Base-by-base conservation (phyloP, 2,329 filamentous ascomycete genomes). In the Hypoxylon sp. region DNA sequence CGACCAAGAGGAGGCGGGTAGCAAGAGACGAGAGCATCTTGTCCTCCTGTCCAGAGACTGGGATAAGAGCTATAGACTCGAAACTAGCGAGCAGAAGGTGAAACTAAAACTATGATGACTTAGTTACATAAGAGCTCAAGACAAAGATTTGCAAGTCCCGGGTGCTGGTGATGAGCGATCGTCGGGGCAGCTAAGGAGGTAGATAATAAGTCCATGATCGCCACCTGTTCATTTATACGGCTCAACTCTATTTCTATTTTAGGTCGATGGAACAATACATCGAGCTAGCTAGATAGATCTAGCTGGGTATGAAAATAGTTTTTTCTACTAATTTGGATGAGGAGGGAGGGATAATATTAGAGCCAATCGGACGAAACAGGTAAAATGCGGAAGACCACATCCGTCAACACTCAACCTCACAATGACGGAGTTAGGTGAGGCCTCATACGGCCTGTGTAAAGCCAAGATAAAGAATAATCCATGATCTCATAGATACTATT, bases 351-450 rank as follows among this genome's bases (percentile, higher is more conserved):
- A 61, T 60, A 27, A 57, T 52, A 39, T n/a, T 7, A 43, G 58
- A 62, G 30, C 41, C 25, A 64, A 45, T 29, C 21, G 34, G 51
- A 65, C 62, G 37, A 43, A 71, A 69, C 57, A 72, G 71, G 71
- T 34, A 74, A 72, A 68, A 65, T 63, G 30, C 73, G 72, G 73
- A 74, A 61, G 70, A 59, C 54, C 16, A 58, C 16, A 27, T 67
- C 71, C 72, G 73, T 56, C 39, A 21, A 53, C 50, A 65, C 56
- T 68, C 51, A 45, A 50, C 58, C 16, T 43, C 34, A 12, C 27
- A 51, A 21, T 12, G 45, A 54, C 30, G 47, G 41, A 46, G 25
- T 53, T 45, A 60, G 50, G 46, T 12, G 7, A 14, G 29, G 29
- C 47, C 39, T 30, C 5, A 45, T 41, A 29, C 46, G 21, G 32